phyloP scores from a whole-genome alignment of 805 yeast species.

The Cyberlindnera nakhonratchasimensis region DNA sequence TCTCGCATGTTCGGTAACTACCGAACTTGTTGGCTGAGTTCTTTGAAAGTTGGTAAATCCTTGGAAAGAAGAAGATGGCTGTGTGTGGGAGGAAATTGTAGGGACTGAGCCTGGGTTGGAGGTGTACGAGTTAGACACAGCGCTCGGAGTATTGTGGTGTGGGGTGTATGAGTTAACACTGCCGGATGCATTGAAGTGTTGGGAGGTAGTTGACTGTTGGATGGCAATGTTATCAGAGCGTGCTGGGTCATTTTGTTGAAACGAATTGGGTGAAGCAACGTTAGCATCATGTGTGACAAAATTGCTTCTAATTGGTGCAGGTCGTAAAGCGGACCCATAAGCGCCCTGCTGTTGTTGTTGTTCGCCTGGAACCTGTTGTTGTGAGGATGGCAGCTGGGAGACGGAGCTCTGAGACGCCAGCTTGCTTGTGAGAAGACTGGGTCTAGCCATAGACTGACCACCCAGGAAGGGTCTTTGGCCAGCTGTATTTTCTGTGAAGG shows the following conservation, averaged over 20 bases:
- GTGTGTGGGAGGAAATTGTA: slow-evolving; percentile 14
- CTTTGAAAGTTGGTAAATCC: slow-evolving; percentile 32
- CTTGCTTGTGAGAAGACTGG: slow-evolving; percentile 32
- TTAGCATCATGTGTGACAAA: background rate
- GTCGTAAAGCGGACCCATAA: background rate
- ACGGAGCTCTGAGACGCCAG: slow-evolving; percentile 26
- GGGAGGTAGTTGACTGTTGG: slow-evolving; percentile 28
- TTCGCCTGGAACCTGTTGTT: slow-evolving; percentile 5
- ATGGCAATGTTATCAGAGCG: slow-evolving; percentile 27
- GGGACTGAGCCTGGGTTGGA: slow-evolving; percentile 31
- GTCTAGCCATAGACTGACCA: slow-evolving; percentile 15
- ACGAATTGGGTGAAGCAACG: slow-evolving; percentile 2
- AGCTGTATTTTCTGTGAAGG: slow-evolving; percentile 16
- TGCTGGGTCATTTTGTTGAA: slow-evolving; percentile 9
- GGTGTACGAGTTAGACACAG: slow-evolving; percentile 44
- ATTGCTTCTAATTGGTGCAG: slow-evolving; percentile 4
- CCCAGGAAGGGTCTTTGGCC: slow-evolving; percentile 11
- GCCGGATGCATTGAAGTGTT: slow-evolving; percentile 27
- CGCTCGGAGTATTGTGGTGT: slow-evolving; percentile 45
- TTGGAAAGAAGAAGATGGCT: slow-evolving; percentile 18
- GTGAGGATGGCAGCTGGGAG: slow-evolving; percentile 11
- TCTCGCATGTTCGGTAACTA: slow-evolving; percentile 24
- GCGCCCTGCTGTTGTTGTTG: slow-evolving; percentile 9
- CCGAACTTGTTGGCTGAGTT: slow-evolving; percentile 51
- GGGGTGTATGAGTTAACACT: slow-evolving; percentile 31